Evolutionary conservation across 257 asterid species (phyloP), one percentile per base, ranked within the genome.

Genomic region (Jaltomata sinuosa): DNA sequence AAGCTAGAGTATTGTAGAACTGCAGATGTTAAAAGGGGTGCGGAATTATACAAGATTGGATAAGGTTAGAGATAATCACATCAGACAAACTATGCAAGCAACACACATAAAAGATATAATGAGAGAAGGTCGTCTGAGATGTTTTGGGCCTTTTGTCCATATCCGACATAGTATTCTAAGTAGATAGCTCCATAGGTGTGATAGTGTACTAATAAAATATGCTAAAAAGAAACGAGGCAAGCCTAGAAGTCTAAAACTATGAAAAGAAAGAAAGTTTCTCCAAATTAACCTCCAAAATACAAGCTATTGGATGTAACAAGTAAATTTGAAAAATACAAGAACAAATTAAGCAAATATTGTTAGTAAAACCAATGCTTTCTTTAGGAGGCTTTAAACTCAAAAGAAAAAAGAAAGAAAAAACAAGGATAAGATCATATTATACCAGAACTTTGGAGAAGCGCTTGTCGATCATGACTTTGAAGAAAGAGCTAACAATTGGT

Each of bases 381-480:
- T n/a, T n/a, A n/a, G n/a, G n/a, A 68, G 15, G 40, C 27, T 34
- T 47, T n/a, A 45, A 4, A 27, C 15, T 25, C 3, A 67, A 12
- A 47, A 19, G 61, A 36, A n/a, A 45, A 67, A 22, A 18, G 42
- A 6, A 19, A 42, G 8, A 12, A 19, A 22, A 67, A 27, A 14
- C 36, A 16, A 77, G 45, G 54, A 15, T n/a, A 77, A 67, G 36
- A 85, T 31, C 59, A 42, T 3, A 47, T 42, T 62, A 59, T 84
- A 87, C 91, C 88, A 89, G 81, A 36, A 68, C 81, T 54, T 83
- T 31, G 5, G 57, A 18, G 49, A 82, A 87, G 29, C 72, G 78
- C 6, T 27, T 0, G 10, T 87, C 84, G 22, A 87, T 15, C 85
- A 89, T 65, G 71, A 89, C 14, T 82, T 87, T 89, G 84, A 89